These are phyloP conservation scores for Fusarium brachygibbosum DNA, from an alignment of 2,329 filamentous ascomycete species.

Conservation along the genomic window DNA sequence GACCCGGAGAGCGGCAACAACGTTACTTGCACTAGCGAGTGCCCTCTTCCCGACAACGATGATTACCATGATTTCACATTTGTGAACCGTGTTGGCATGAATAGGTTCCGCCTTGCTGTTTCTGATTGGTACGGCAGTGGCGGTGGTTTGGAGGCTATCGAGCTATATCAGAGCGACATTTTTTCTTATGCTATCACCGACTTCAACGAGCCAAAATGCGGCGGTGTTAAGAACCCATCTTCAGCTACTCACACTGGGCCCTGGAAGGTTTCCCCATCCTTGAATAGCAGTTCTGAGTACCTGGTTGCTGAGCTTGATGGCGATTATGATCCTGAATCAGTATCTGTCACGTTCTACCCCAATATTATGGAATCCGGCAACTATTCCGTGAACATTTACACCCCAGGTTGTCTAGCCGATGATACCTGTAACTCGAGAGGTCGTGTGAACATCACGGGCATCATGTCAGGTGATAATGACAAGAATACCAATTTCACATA, in stretches of 20 bases:
- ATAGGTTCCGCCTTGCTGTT: constrained; percentile 85
- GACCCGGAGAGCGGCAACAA: constrained; percentile 79
- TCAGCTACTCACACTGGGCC: constrained; percentile 77
- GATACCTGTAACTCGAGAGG: constrained; percentile 81
- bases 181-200: constrained; percentile 85
- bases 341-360: constrained; percentile 82
- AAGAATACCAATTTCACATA: constrained; percentile 65
- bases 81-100: constrained; percentile 90
- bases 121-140: constrained; percentile 88
- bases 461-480: constrained; percentile 68
- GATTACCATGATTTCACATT: constrained; percentile 91
- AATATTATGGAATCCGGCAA: constrained; percentile 91
- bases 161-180: constrained; percentile 88
- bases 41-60: constrained; percentile 82
- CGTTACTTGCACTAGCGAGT: constrained; percentile 81
- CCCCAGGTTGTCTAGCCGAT: constrained; percentile 89
- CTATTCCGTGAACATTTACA: constrained; percentile 92
- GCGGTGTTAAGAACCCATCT: constrained; percentile 71
- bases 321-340: constrained; percentile 68
- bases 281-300: constrained; percentile 80
- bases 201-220: constrained; percentile 91
- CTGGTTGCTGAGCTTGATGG: constrained; percentile 75
- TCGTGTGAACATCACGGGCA: constrained; percentile 83
- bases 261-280: constrained; percentile 78
- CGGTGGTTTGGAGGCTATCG: constrained; percentile 86